Conservation (phyloP, 2,329 filamentous ascomycete genomes). For the Epichloe brachyelytri region DNA sequence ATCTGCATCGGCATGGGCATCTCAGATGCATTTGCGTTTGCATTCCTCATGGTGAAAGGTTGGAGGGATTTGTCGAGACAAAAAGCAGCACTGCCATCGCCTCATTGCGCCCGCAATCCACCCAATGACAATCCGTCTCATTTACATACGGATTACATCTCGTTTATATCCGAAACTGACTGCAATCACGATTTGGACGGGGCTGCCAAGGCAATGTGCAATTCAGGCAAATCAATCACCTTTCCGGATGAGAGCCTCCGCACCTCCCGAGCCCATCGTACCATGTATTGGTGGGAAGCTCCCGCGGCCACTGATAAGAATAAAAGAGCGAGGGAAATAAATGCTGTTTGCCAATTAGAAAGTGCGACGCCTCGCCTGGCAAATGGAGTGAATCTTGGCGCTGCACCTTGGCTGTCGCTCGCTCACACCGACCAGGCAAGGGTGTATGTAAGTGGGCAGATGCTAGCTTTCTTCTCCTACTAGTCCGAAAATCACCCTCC, state of each 20-base stretch:
- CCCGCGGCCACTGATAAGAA: neutral
- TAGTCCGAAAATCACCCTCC: neutral
- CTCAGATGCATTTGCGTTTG: neutral
- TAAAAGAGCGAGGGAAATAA: neutral
- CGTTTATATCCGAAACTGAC: no score
- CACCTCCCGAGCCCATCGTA: neutral
- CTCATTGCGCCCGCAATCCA: neutral
- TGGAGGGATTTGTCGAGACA: neutral
- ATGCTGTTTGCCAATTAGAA: neutral
- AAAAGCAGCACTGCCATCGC: neutral
- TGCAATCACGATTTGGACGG: no score
- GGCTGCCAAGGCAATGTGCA: neutral
- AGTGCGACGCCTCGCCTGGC: slow-evolving; percentile 2
- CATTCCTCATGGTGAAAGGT: neutral
- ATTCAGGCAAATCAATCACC: neutral
- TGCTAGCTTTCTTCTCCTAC: neutral
- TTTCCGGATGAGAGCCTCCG: neutral
- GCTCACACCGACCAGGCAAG: neutral
- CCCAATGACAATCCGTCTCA: neutral
- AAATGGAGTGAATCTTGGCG: neutral
- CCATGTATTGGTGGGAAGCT: neutral
- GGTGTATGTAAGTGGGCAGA: neutral
- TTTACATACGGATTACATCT: no score
- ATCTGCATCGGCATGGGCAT: no score
- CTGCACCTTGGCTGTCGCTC: neutral